phyloP scores from a whole-genome alignment of 2,329 filamentous ascomycete species.

The Botrytis squamosa region DNA sequence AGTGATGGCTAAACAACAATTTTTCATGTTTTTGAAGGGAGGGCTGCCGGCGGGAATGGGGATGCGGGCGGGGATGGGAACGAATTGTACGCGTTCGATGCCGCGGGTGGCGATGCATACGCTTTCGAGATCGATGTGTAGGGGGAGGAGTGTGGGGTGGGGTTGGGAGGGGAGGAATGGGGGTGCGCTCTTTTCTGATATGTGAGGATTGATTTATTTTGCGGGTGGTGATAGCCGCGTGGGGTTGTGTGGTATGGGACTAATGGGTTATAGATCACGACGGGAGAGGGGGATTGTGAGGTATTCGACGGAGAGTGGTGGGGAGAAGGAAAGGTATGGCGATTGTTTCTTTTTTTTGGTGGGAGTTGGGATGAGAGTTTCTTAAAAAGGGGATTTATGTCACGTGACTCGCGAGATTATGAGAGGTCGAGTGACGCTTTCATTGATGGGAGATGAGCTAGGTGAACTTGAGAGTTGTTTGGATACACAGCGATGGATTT shows the following conservation, averaged over 20 bases:
- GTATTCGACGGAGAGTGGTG: constrained; percentile 7
- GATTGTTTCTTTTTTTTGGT: neutral
- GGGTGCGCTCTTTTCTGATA: neutral
- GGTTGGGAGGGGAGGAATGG: neutral
- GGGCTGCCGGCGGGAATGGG: neutral
- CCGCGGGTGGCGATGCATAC: neutral
- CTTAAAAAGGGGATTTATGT: neutral
- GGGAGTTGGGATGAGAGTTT: neutral
- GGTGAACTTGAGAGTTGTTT: neutral
- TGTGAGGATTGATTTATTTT: neutral
- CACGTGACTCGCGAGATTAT: neutral
- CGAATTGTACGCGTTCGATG: neutral
- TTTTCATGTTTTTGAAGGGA: neutral
- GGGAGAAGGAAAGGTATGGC: constrained; percentile 5
- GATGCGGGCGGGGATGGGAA: neutral
- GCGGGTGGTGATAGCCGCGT: neutral
- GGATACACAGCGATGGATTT: neutral
- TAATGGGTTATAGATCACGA: neutral
- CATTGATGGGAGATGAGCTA: neutral
- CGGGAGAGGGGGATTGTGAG: neutral
- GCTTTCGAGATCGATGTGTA: neutral
- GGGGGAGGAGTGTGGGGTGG: neutral
- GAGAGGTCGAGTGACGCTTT: neutral
- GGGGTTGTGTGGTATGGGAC: neutral
- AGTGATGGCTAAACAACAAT: neutral